These are phyloP conservation scores for Podospora comata DNA, from an alignment of 495 filamentous ascomycete species.

Conservation along the genomic window DNA sequence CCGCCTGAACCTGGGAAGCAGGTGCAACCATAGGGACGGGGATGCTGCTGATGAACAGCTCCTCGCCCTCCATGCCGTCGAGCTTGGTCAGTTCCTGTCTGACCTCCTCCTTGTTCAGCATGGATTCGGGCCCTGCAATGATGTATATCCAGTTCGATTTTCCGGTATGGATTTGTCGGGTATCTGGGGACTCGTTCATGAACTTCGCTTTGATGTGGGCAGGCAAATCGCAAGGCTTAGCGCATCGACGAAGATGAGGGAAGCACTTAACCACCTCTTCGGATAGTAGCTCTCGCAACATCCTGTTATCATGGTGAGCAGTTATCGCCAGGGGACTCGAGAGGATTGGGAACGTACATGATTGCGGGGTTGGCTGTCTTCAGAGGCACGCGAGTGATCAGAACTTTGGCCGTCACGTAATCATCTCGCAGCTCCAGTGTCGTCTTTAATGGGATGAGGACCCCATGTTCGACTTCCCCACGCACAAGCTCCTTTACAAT, in stretches of 20 bases:
- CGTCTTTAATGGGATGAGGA: slow-evolving; percentile 56
- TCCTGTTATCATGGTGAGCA: slow-evolving; percentile 30
- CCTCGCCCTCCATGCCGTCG: slow-evolving; percentile 38
- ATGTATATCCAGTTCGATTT: slow-evolving; percentile 50
- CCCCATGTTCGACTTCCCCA: slow-evolving; percentile 33
- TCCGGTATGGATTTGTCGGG: slow-evolving; percentile 44
- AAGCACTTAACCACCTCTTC: slow-evolving; percentile 59
- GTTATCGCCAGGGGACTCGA: neutral
- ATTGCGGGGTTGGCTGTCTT: slow-evolving; percentile 52
- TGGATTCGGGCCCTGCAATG: slow-evolving; percentile 42
- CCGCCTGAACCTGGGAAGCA: slow-evolving; percentile 69
- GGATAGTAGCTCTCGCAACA: slow-evolving; percentile 48
- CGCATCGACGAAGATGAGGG: slow-evolving; percentile 78
- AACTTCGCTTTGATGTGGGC: slow-evolving; percentile 45
- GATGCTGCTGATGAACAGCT: slow-evolving; percentile 51
- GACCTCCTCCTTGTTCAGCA: slow-evolving; percentile 41
- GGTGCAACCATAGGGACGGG: slow-evolving; percentile 73
- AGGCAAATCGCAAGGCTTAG: slow-evolving; percentile 68
- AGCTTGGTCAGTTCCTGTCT: slow-evolving; percentile 32
- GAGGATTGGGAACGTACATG: slow-evolving; percentile 39
- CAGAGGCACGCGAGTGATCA: slow-evolving; percentile 51
- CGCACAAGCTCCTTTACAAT: slow-evolving; percentile 31
- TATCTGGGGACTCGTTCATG: slow-evolving; percentile 44
- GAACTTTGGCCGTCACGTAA: slow-evolving; percentile 46
- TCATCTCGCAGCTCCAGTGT: slow-evolving; percentile 51